Conservation (phyloP, 805 yeast genomes). For the Dipodascus geniculatus region DNA sequence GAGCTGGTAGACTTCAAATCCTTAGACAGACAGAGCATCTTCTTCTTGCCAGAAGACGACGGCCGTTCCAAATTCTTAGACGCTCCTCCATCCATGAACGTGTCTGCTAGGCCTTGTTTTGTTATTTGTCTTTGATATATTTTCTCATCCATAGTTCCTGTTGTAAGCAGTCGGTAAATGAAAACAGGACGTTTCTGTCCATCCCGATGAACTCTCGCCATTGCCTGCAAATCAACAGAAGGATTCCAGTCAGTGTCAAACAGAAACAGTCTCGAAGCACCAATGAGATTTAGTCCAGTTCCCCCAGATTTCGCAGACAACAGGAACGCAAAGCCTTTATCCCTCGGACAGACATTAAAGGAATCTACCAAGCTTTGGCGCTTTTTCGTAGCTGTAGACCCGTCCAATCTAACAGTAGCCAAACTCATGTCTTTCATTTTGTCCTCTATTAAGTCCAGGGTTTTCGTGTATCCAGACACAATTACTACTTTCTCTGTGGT, state of each 20-base stretch:
- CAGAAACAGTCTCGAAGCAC: slow-evolving; percentile 75
- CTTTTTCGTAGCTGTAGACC: slow-evolving; percentile 58
- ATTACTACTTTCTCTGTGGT: slow-evolving; percentile 68
- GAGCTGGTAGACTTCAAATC: slow-evolving; percentile 6
- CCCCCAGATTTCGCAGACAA: slow-evolving; percentile 92
- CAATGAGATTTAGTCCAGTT: slow-evolving; percentile 77
- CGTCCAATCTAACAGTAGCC: slow-evolving; percentile 62
- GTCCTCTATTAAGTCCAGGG: slow-evolving; percentile 58
- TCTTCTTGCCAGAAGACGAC: slow-evolving; percentile 23
- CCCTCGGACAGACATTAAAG: slow-evolving; percentile 43
- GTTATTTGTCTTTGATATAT: slow-evolving; percentile 84
- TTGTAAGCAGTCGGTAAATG: slow-evolving; percentile 71
- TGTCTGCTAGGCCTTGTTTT: slow-evolving; percentile 68
- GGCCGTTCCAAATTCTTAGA: not conserved
- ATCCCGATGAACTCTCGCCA: slow-evolving; percentile 91
- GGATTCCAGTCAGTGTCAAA: slow-evolving; percentile 98
- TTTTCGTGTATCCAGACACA: slow-evolving; percentile 80
- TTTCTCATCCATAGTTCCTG: slow-evolving; percentile 91
- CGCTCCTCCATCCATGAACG: slow-evolving; percentile 38
- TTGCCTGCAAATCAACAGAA: slow-evolving; percentile 80
- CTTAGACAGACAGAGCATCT: slow-evolving; percentile 1
- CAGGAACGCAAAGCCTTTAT: slow-evolving; percentile 47
- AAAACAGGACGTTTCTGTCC: slow-evolving; percentile 75
- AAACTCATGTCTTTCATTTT: slow-evolving; percentile 38
- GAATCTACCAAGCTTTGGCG: slow-evolving; percentile 55